Evolutionary conservation across 2,329 filamentous ascomycete genomes (phyloP).

Genomic region (Curvularia verruculosa): DNA sequence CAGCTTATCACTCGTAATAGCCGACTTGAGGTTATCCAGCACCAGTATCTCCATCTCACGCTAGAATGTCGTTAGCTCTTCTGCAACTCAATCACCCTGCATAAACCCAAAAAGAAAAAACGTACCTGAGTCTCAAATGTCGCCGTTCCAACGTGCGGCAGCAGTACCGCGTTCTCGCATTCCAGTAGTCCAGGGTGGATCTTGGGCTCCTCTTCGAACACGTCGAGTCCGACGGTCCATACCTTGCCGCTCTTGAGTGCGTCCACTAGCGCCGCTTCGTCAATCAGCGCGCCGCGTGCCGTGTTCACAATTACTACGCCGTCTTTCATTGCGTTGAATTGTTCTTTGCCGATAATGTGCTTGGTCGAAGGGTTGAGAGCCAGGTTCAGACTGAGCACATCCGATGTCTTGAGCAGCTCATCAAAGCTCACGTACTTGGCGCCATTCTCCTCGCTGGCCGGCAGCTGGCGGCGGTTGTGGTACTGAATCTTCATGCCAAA

Average conservation of each 20-base stretch:
- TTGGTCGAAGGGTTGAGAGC: slow-evolving; percentile 58
- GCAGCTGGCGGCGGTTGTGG: slow-evolving; percentile 58
- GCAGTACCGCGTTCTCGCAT: slow-evolving; percentile 59
- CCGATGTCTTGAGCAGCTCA: slow-evolving; percentile 59
- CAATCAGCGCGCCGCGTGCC: slow-evolving; percentile 62
- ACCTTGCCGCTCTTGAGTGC: slow-evolving; percentile 62
- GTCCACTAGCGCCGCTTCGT: slow-evolving; percentile 61
- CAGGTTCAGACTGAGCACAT: slow-evolving; percentile 62
- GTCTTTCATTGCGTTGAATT: slow-evolving; percentile 62
- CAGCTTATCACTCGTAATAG: slow-evolving; percentile 62
- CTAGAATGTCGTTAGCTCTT: slow-evolving; percentile 27
- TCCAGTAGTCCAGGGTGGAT: slow-evolving; percentile 59
- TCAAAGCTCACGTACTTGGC: slow-evolving; percentile 63
- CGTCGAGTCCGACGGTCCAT: slow-evolving; percentile 61
- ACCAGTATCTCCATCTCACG: slow-evolving; percentile 66
- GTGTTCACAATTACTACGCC: slow-evolving; percentile 65
- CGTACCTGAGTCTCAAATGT: slow-evolving; percentile 64
- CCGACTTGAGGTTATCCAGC: slow-evolving; percentile 62
- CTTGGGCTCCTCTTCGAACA: slow-evolving; percentile 64
- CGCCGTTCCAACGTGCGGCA: slow-evolving; percentile 66
- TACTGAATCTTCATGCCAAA: slow-evolving; percentile 66
- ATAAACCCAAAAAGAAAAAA: neutral
- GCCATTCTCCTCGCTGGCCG: slow-evolving; percentile 50
- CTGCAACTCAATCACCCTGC: neutral
- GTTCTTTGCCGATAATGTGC: slow-evolving; percentile 59